Evolutionary conservation across 257 asterid species (phyloP), one percentile per base, ranked within the genome.

Genomic region (Nicotiana noctiflora): DNA sequence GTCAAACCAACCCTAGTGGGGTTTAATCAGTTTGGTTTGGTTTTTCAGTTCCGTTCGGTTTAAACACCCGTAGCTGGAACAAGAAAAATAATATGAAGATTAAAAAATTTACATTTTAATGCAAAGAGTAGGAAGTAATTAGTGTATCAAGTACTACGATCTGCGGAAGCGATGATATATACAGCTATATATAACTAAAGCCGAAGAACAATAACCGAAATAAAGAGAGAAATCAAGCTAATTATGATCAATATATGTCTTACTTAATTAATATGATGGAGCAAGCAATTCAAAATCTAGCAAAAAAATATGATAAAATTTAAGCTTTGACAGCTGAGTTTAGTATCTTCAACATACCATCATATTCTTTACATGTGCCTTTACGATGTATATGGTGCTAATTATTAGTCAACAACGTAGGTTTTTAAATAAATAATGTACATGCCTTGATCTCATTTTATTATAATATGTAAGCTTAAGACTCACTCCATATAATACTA

Each of bases 361-460:
- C 65, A 40, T 79, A 75, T 79, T 59, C 60, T 60, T 25, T 63
- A 72, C 77, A 74, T 79, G 88, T 80, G 83, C 80, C 0, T 37
- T 46, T 56, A 75, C 82, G 62, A 74, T 74, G 64, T 82, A 63
- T 79, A 76, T 52, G 29, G 46, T 52, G 29, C 63, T 40, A 61
- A 34, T 74, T 74, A 74, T 14, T 74, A 23, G 61, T 49, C 40
- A 23, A 21, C 40, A 13, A 12, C 40, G 4, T 74, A 49, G 78
- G 23, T 74, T 74, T 46, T 8, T 25, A 23, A 72, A 8, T 25
- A 23, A 72, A 8, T 74, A 49, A 74, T 72, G 40, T 37, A 19
- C 60, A 46, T 21, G 40, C 40, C 19, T 23, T 46, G 60, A 23
- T 13, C 60, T 44, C 34, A 2, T 44, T 70, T 12, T 44, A 70